Conservation (phyloP, 176 grass and related monocot genomes). For the Pontederia crassipes region DNA sequence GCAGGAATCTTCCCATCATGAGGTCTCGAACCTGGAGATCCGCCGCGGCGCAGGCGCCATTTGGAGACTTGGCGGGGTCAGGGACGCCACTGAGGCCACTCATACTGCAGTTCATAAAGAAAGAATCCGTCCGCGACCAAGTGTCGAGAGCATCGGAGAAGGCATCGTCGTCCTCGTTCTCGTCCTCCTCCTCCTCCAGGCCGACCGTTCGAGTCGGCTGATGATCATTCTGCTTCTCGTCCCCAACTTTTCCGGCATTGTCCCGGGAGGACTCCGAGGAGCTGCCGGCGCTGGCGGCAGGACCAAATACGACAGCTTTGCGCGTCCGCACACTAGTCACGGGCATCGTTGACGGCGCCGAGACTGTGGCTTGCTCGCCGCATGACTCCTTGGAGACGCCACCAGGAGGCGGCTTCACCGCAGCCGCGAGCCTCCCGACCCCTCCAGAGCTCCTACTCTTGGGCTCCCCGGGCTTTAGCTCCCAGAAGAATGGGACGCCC, state of each 20-base stretch:
- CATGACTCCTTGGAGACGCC: not conserved
- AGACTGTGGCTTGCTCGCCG: not conserved
- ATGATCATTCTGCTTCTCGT: conserved; percentile 7
- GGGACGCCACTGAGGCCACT: conserved; percentile 70
- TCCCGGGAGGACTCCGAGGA: not conserved
- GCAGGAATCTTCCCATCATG: conserved; percentile 88
- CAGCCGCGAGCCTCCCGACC: not conserved
- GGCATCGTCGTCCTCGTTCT: conserved; percentile 54
- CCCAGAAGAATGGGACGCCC: conserved; percentile 78
- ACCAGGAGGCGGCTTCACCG: conserved; percentile 17
- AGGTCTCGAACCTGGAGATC: conserved; percentile 35
- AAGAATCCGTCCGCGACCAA: conserved; percentile 61
- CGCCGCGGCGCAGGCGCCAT: not conserved
- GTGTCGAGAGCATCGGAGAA: conserved; percentile 92
- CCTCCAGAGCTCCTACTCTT: conserved; percentile 31
- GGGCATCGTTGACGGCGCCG: not conserved
- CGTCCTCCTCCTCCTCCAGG: conserved; percentile 9
- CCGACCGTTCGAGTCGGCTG: not conserved
- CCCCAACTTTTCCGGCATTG: not conserved
- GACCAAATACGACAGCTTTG: not conserved
- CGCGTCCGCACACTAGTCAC: conserved; percentile 20
- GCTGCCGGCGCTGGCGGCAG: not conserved
- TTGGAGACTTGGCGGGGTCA: not conserved
- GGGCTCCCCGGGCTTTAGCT: conserved; percentile 62
- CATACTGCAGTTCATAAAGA: conserved; percentile 88